Percentiles rank a stretch among this genome's conserved stretches.
Conservation (phyloP, 1,139 yeast genomes). For the Pichia terricola region DNA sequence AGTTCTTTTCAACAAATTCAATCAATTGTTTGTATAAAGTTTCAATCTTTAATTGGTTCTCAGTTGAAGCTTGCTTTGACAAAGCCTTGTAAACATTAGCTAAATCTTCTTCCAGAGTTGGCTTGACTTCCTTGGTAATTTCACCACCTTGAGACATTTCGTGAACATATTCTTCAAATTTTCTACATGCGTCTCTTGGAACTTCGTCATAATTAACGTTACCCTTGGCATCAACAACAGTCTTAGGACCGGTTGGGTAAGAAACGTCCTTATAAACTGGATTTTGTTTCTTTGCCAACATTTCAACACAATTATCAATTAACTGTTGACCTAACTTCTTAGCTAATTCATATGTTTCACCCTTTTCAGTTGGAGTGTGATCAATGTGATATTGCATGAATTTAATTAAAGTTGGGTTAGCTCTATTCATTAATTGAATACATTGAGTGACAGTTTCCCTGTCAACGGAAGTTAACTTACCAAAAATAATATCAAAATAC, state of each 20-base stretch:
- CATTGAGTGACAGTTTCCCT: constrained; percentile 95
- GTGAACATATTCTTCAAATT: constrained; percentile 88
- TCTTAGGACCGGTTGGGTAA: constrained; percentile 91
- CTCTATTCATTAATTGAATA: constrained; percentile 94
- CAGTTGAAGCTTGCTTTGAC: constrained; percentile 53
- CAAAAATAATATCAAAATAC: constrained; percentile 94
- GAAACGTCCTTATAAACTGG: constrained; percentile 95
- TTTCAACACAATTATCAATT: constrained; percentile 91
- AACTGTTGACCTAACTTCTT: constrained; percentile 85
- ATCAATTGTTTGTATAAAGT: constrained; percentile 70
- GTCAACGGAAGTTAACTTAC: constrained; percentile 80
- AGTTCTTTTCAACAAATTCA: constrained; percentile 58
- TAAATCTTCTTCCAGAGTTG: constrained; percentile 77
- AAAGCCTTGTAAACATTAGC: constrained; percentile 77
- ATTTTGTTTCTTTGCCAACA: constrained; percentile 40
- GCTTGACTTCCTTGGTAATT: constrained; percentile 57
- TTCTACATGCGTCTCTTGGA: constrained; percentile 84
- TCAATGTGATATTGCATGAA: constrained; percentile 97
- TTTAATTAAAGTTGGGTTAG: constrained; percentile 86
- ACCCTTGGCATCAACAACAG: constrained; percentile 82
- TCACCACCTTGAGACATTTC: constrained; percentile 97
- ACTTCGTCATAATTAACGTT: constrained; percentile 75
- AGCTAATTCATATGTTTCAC: constrained; percentile 83
- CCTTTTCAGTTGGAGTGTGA: constrained; percentile 80
- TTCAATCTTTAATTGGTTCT: constrained; percentile 70